Evolutionary conservation across 177 flowering plant genomes (phyloP).

Genomic region (Vitis hybrid): DNA sequence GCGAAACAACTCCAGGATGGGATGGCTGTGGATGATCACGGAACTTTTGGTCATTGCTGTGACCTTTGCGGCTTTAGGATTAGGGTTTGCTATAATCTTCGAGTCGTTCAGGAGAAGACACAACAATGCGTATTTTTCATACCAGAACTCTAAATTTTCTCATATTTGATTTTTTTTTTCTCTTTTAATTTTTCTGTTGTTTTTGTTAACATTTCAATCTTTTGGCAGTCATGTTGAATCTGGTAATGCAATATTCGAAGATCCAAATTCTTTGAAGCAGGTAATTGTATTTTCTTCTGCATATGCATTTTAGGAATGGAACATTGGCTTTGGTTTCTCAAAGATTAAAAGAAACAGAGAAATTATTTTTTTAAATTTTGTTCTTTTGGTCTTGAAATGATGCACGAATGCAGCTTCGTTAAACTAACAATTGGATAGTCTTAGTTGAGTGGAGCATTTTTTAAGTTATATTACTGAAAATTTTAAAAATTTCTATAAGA

Average conservation of each 20-base stretch:
- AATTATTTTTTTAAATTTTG: too few relatives aligned
- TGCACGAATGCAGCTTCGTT: too few relatives aligned
- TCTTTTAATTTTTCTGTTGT: background rate
- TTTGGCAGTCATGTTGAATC: constrained; percentile 47
- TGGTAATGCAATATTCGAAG: constrained; percentile 54
- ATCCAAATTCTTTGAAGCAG: constrained; percentile 74
- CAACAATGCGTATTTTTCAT: constrained; percentile 40
- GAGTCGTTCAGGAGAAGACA: constrained; percentile 52
- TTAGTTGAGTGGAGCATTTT: too few relatives aligned
- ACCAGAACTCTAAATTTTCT: background rate
- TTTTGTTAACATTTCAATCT: background rate
- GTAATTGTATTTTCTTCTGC: constrained; percentile 20
- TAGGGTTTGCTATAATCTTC: constrained; percentile 32
- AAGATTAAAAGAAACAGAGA: too few relatives aligned
- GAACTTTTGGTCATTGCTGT: constrained; percentile 20
- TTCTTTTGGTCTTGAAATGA: too few relatives aligned
- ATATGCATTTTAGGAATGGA: background rate
- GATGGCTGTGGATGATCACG: constrained; percentile 28
- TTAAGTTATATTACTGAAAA: too few relatives aligned
- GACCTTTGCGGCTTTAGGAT: constrained; percentile 24
- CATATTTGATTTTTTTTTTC: background rate
- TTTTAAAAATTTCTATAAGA: too few relatives aligned
- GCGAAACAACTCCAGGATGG: constrained; percentile 21
- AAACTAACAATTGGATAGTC: too few relatives aligned
- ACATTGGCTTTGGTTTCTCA: too few relatives aligned